Evolutionary conservation across 2,329 filamentous ascomycete species (phyloP), one percentile per base, ranked within the genome.

Genomic region (Diaporthe vexans): DNA sequence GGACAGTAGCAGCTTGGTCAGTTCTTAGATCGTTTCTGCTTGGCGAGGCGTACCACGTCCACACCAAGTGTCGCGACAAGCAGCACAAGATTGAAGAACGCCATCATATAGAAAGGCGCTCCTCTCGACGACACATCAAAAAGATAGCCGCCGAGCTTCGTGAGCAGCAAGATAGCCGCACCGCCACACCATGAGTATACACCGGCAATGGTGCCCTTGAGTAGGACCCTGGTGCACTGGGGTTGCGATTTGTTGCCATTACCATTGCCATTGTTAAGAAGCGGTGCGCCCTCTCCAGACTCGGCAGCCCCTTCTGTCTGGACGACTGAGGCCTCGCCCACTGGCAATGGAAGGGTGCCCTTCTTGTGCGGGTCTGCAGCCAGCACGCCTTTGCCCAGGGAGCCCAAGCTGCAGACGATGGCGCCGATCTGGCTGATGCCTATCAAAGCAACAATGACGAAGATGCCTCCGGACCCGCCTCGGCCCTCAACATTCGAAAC

Each of bases 401-500:
- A 91, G 0, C 94, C 95, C n/a, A 99, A 89, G 77, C 94, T 97
- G 84, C 95, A 98, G 0, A 99, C 97, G 74, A 99, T 98, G 15
- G 95, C 94, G 2, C 96, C 97, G 76, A 99, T 98, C 83, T 99
- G 97, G 79, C 94, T 97, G 80, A 98, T 91, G 19, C 97, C 97
- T 52, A 98, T 91, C 24, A 98, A 84, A 0, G 93, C 90, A 56
- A 95, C 94, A 21, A 96, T 89, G 17, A 95, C 77, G 80, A 97
- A 95, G 21, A 98, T 91, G 15, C 85, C 86, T 0, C 90, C 88
- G 46, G 88, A 91, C 24, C 94, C 94, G 46, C 94, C 91, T 35
- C 93, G 87, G 5, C 91, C 92, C 40, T 91, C 86, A 0, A 89
- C 85, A 74, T 92, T 81, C 74, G 88, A 90, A 72, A 91, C 91